Conservation (phyloP, 1,284 basidiomycete species). For the Takashimella tepidaria region DNA sequence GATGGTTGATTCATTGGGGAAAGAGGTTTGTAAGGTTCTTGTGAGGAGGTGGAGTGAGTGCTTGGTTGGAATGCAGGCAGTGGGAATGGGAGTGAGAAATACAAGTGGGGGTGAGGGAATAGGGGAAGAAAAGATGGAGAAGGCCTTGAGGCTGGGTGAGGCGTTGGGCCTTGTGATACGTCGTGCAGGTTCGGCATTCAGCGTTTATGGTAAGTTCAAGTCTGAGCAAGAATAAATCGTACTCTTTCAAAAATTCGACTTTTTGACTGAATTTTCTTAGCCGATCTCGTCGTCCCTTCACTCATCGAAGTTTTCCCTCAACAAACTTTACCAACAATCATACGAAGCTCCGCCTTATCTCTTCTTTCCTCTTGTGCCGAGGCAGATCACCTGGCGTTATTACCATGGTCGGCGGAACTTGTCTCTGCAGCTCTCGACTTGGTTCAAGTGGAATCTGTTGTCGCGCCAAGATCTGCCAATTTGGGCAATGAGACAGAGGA, state of each 20-base stretch:
- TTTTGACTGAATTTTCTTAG: conserved; percentile 52
- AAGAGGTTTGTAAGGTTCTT: conserved; percentile 63
- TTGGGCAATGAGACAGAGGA: background rate
- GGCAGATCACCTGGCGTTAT: conserved; percentile 59
- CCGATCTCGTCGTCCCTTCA: conserved; percentile 64
- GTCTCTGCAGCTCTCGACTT: conserved; percentile 67
- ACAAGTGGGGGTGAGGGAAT: too few species aligned
- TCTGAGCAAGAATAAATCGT: too few species aligned
- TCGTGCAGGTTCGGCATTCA: conserved; percentile 64
- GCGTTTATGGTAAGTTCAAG: conserved; percentile 63
- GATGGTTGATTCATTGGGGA: conserved; percentile 70
- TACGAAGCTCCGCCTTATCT: conserved; percentile 77
- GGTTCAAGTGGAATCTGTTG: conserved; percentile 65
- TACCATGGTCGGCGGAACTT: conserved; percentile 61
- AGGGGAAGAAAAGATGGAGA: conserved; percentile 63
- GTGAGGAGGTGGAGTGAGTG: conserved; percentile 57
- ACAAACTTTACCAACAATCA: conserved; percentile 59
- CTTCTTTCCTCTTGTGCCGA: conserved; percentile 68
- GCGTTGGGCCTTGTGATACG: conserved; percentile 75
- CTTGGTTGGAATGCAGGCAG: conserved; percentile 6
- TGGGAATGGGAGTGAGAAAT: conserved; percentile 6
- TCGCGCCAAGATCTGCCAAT: conserved; percentile 19
- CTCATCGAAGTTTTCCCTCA: conserved; percentile 60
- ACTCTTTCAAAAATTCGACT: too few species aligned
- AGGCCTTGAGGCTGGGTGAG: conserved; percentile 77